phyloP scores from a whole-genome alignment of 2,329 filamentous ascomycete genomes.

The Helotiales sp. region DNA sequence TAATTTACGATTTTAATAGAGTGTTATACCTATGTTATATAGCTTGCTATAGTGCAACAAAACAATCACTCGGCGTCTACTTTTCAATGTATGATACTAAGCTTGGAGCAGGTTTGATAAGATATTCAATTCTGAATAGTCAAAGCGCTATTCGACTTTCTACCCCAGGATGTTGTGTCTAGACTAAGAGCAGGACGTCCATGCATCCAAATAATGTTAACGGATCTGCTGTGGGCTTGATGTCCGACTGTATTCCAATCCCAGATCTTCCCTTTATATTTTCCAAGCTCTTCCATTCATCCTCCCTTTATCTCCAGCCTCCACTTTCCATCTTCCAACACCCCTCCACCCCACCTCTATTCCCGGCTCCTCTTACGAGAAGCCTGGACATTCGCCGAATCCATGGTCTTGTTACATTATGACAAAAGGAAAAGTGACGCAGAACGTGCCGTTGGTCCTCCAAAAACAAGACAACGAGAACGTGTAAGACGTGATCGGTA shows the following conservation, averaged over 20 bases:
- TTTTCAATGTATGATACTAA: too few relatives aligned
- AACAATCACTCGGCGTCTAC: too few relatives aligned
- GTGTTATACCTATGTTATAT: too few relatives aligned
- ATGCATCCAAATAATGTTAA: too few relatives aligned
- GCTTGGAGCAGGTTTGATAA: neutral
- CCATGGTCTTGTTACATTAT: neutral
- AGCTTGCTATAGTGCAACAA: too few relatives aligned
- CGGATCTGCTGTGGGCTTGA: too few relatives aligned
- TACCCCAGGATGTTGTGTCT: neutral
- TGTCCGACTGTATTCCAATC: neutral
- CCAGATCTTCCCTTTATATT: neutral
- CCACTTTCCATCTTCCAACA: neutral
- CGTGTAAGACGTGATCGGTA: neutral
- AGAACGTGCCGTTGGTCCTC: constrained; percentile 31
- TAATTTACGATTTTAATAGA: too few relatives aligned
- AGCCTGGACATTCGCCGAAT: neutral
- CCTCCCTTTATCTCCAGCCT: neutral
- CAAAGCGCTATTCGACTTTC: neutral
- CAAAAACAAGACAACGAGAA: constrained; percentile 19
- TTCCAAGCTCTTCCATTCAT: neutral
- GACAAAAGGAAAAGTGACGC: constrained; percentile 27
- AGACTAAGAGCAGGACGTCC: neutral
- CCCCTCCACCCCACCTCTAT: neutral
- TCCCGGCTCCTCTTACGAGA: neutral
- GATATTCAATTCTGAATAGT: constrained; percentile 1